Evolutionary conservation across 768 basidiomycete genomes (phyloP).

Genomic region (Tylopilus intermedius): DNA sequence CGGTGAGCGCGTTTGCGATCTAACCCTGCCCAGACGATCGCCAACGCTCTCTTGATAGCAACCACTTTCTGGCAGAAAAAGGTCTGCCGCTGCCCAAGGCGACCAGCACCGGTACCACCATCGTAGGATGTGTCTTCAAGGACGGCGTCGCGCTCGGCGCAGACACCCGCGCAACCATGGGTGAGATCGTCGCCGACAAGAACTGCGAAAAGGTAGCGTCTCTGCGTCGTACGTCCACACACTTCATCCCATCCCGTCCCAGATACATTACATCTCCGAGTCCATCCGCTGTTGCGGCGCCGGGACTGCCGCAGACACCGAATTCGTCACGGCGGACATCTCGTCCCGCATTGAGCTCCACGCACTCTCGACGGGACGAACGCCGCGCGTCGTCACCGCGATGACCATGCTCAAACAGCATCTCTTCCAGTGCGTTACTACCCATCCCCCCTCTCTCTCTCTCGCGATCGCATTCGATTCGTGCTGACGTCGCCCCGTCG

Average conservation of each 20-base stretch:
- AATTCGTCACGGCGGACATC: slow-evolving; percentile 91
- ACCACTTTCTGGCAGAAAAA: slow-evolving; percentile 64
- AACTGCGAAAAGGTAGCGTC: slow-evolving; percentile 94
- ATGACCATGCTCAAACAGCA: slow-evolving; percentile 99
- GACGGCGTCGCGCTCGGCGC: slow-evolving; percentile 94
- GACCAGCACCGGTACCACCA: slow-evolving; percentile 93
- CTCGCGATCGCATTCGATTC: neutral
- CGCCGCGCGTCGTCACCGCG: slow-evolving; percentile 91
- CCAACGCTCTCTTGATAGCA: slow-evolving; percentile 38
- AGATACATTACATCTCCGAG: slow-evolving; percentile 98
- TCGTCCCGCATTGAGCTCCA: slow-evolving; percentile 96
- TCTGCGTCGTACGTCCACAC: neutral
- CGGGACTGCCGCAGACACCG: slow-evolving; percentile 98
- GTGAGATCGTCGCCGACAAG: slow-evolving; percentile 95
- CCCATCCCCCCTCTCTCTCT: neutral
- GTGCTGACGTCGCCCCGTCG: neutral
- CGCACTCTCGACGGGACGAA: slow-evolving; percentile 81
- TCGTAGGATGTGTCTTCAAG: slow-evolving; percentile 91
- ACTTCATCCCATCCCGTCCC: too few relatives aligned
- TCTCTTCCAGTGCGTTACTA: slow-evolving; percentile 67
- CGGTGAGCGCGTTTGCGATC: slow-evolving; percentile 41
- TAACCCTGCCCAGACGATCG: neutral
- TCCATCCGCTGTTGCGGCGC: slow-evolving; percentile 97
- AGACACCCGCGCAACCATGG: slow-evolving; percentile 93
- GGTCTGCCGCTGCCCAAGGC: slow-evolving; percentile 76